These are phyloP conservation scores for bread wheat (Triticum aestivum) DNA, from an alignment of 176 grass and related monocot species.

Conservation along the genomic window IWGSC_CS_RefSeq_v2.1 NC_057808.1:368255805-368256304, in stretches of 20 bases:
- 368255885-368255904: slow-evolving; percentile 35
- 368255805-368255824: slow-evolving; percentile 12
- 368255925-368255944: slow-evolving; percentile 1
- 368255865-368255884: not conserved
- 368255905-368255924: slow-evolving; percentile 7
- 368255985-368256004: slow-evolving; percentile 66
- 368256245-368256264: slow-evolving; percentile 47
- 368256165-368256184: slow-evolving; percentile 77
- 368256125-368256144: slow-evolving; percentile 72
- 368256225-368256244: slow-evolving; percentile 53
- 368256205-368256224: slow-evolving; percentile 53
- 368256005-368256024: slow-evolving; percentile 91
- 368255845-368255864: slow-evolving; percentile 22
- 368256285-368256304: slow-evolving; percentile 49
- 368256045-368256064: slow-evolving; percentile 44
- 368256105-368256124: slow-evolving; percentile 72
- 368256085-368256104: slow-evolving; percentile 77
- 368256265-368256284: slow-evolving; percentile 34
- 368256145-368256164: slow-evolving; percentile 71
- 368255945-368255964: slow-evolving; percentile 14
- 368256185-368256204: slow-evolving; percentile 60
- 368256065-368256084: slow-evolving; percentile 57
- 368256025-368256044: slow-evolving; percentile 45
- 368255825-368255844: slow-evolving; percentile 41
- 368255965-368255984: slow-evolving; percentile 32